Evolutionary conservation across 1,139 yeast species (phyloP).

Genomic region (Debaryomyces udenii): DNA sequence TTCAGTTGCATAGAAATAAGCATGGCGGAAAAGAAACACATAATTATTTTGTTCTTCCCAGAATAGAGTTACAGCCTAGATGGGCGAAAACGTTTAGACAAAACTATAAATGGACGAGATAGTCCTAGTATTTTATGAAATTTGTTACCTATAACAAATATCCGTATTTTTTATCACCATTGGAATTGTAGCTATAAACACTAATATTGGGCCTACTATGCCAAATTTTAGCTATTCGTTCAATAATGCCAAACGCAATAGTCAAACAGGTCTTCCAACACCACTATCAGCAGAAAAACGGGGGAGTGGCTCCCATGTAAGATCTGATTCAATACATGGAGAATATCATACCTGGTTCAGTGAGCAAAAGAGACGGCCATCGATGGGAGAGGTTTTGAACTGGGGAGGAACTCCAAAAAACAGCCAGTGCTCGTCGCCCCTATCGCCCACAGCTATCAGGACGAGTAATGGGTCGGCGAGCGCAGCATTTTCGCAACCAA

Average conservation of each 20-base stretch:
- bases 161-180: too few relatives aligned
- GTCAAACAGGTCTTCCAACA: neutral
- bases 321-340: neutral
- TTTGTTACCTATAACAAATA: too few relatives aligned
- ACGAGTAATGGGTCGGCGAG: neutral
- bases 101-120: too few relatives aligned
- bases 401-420: neutral
- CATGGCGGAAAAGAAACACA: too few relatives aligned
- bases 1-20: too few relatives aligned
- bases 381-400: neutral
- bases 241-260: slow-evolving; percentile 1
- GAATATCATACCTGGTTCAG: neutral
- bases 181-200: too few relatives aligned
- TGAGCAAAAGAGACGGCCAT: neutral
- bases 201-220: neutral
- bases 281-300: neutral
- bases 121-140: too few relatives aligned
- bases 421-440: neutral
- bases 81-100: too few relatives aligned
- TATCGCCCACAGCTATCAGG: neutral
- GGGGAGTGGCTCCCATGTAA: neutral
- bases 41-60: too few relatives aligned
- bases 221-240: slow-evolving; percentile 8
- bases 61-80: too few relatives aligned
- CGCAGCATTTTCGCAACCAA: slow-evolving; percentile 2